These are phyloP conservation scores for Funneliformis mosseae DNA, from an alignment of 192 early-diverging fungal species.

Conservation along the genomic window DNA sequence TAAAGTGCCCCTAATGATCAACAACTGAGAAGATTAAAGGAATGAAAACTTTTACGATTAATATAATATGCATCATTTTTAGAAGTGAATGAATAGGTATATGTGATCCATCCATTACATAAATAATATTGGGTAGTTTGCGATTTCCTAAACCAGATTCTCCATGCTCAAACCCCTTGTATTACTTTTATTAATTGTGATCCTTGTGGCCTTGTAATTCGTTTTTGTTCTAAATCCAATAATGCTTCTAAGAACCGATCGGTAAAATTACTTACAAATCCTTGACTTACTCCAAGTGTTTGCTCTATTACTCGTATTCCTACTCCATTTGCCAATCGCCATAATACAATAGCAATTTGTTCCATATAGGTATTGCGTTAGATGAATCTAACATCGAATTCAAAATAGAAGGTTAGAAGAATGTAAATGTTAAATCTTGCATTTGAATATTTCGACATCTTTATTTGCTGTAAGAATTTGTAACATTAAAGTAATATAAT, in stretches of 20 bases:
- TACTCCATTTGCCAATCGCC: too few relatives aligned
- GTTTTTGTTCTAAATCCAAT: background rate
- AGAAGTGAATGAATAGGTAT: background rate
- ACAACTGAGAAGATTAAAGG: background rate
- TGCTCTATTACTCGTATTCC: too few relatives aligned
- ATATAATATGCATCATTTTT: background rate
- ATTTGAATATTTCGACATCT: too few relatives aligned
- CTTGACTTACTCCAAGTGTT: background rate
- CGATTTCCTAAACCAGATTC: background rate
- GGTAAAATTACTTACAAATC: background rate
- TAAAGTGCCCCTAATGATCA: background rate
- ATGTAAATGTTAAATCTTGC: too few relatives aligned
- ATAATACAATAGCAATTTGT: too few relatives aligned
- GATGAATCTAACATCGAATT: too few relatives aligned
- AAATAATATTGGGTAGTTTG: background rate
- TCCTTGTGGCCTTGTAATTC: background rate
- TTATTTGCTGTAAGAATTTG: too few relatives aligned
- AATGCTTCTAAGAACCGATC: background rate
- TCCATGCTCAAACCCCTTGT: background rate
- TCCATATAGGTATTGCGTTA: too few relatives aligned
- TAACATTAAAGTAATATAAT: too few relatives aligned
- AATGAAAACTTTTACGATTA: background rate
- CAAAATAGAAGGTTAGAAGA: too few relatives aligned
- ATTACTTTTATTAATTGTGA: background rate
- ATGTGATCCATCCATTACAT: conserved; percentile 1